A percentile compares a stretch with the other conserved stretches of the same genome.
phyloP scores from a whole-genome alignment of 2,329 filamentous ascomycete genomes.

The Stemphylium lycopersici region DNA sequence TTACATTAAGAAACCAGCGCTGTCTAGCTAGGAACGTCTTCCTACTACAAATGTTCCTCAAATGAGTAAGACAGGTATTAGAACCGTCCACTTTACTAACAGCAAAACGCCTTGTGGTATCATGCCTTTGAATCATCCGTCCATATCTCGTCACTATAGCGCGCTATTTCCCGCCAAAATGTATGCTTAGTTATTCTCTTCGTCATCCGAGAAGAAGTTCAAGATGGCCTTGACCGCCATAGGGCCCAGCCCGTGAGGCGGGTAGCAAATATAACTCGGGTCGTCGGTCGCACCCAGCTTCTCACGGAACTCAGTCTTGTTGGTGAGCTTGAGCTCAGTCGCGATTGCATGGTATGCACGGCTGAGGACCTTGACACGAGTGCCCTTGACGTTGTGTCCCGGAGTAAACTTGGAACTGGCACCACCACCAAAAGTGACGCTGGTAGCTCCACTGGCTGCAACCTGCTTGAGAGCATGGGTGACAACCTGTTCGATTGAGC shows the following conservation, averaged over 20 bases:
- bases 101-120: constrained; percentile 30
- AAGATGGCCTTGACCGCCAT: constrained; percentile 84
- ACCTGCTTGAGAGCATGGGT: constrained; percentile 71
- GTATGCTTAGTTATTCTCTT: constrained; percentile 36
- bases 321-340: constrained; percentile 78
- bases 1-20: constrained; percentile 17
- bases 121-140: constrained; percentile 18
- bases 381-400: constrained; percentile 80
- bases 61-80: constrained; percentile 4
- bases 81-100: constrained; percentile 2
- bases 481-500: constrained; percentile 84
- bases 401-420: constrained; percentile 75
- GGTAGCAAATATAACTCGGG: constrained; percentile 88
- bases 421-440: constrained; percentile 86
- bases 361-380: constrained; percentile 79
- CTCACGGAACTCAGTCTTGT: constrained; percentile 87
- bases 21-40: constrained; percentile 13
- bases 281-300: constrained; percentile 88
- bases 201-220: constrained; percentile 83
- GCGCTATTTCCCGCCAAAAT: constrained; percentile 5
- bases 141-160: constrained; percentile 14
- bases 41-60: constrained; percentile 6
- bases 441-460: constrained; percentile 63
- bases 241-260: constrained; percentile 81
- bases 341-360: constrained; percentile 83